Conservation (phyloP, 371 early-diverging fungal species). For the Nematocida minor region DNA sequence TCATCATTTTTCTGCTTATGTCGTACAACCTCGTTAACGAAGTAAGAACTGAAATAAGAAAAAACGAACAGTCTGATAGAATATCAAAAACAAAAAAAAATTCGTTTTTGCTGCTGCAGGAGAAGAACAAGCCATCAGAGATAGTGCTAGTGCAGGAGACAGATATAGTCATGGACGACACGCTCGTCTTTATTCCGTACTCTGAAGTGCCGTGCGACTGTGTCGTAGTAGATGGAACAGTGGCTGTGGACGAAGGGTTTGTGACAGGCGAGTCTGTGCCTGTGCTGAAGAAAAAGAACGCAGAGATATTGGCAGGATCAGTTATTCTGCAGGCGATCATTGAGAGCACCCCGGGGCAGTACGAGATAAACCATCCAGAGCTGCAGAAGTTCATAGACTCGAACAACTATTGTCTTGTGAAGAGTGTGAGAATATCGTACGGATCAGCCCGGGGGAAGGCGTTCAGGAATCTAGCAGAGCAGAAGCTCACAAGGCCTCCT, state of each 20-base stretch:
- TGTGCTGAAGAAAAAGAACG: constrained; percentile 70
- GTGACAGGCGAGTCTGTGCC: constrained; percentile 91
- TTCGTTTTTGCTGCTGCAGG: constrained; percentile 43
- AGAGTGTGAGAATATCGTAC: constrained; percentile 86
- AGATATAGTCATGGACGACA: constrained; percentile 59
- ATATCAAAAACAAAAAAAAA: constrained; percentile 18
- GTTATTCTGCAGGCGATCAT: constrained; percentile 33
- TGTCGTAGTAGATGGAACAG: constrained; percentile 82
- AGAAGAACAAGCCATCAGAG: too few relatives aligned
- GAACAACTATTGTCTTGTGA: constrained; percentile 67
- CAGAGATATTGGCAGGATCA: constrained; percentile 51
- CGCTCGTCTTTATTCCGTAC: constrained; percentile 50
- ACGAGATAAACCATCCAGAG: not conserved
- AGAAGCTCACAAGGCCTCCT: constrained; percentile 80
- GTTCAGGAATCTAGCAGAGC: constrained; percentile 83
- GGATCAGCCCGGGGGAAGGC: constrained; percentile 87
- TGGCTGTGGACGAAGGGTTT: constrained; percentile 94
- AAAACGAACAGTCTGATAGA: constrained; percentile 33
- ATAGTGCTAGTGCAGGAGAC: constrained; percentile 24
- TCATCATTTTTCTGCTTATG: constrained; percentile 52
- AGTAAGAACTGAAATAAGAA: constrained; percentile 34
- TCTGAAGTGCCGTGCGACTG: constrained; percentile 80
- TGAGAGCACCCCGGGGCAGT: not conserved
- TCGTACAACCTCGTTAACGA: constrained; percentile 48
- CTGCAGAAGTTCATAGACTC: constrained; percentile 5